phyloP scores from a whole-genome alignment of 2,329 filamentous ascomycete genomes.

The Aspergillus sp. region DNA sequence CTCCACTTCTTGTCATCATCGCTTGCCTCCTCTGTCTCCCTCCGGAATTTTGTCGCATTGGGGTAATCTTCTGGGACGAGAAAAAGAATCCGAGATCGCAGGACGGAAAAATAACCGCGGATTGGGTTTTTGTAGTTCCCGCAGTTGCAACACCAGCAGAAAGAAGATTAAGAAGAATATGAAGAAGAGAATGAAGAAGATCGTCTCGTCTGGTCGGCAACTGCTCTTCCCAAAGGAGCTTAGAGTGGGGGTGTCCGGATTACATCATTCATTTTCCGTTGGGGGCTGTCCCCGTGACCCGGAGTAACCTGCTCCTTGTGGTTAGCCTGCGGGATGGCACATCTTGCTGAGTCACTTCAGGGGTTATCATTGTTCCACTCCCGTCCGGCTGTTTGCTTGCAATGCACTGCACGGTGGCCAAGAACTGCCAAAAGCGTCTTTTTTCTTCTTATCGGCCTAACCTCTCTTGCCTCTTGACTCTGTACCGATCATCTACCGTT shows the following conservation, averaged over 20 bases:
- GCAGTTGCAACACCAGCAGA: background rate
- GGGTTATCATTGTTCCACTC: too few species aligned
- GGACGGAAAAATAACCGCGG: too few species aligned
- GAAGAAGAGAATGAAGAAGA: background rate
- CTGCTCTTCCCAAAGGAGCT: slow-evolving; percentile 22
- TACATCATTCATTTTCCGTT: slow-evolving; percentile 4
- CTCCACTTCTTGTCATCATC: background rate
- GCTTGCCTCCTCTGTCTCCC: background rate
- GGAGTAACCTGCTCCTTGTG: background rate
- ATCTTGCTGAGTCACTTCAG: too few species aligned
- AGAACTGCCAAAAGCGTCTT: background rate
- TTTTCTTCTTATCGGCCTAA: background rate
- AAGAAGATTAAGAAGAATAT: background rate
- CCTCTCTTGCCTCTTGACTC: background rate
- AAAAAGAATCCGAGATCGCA: too few species aligned
- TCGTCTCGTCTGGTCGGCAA: slow-evolving; percentile 19
- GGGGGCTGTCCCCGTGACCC: background rate
- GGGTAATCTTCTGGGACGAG: background rate
- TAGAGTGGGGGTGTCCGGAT: slow-evolving; percentile 32
- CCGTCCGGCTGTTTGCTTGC: background rate
- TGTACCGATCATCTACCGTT: too few species aligned
- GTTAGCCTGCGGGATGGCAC: background rate
- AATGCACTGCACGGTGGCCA: background rate
- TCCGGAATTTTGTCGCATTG: slow-evolving; percentile 11
- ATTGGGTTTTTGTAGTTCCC: too few species aligned